Percentiles rank a stretch among this genome's conserved stretches.
Conservation (phyloP, 352 stramenopile species). For the Globisporangium okanoganense region DNA sequence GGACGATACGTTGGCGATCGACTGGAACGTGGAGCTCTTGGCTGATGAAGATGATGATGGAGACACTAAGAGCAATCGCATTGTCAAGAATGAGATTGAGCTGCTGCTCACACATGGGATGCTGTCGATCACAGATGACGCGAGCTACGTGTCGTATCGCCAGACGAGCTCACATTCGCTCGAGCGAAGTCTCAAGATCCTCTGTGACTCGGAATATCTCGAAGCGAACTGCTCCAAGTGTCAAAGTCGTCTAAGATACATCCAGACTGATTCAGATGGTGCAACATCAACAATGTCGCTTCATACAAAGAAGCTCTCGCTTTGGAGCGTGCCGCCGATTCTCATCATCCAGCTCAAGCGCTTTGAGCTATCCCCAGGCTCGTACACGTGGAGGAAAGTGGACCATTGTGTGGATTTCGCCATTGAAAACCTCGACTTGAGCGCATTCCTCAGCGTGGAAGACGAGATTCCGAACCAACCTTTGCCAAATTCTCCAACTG, state of each 20-base stretch:
- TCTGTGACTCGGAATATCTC: slow-evolving; percentile 44
- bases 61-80: neutral
- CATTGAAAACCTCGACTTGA: slow-evolving; percentile 82
- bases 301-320: slow-evolving; percentile 46
- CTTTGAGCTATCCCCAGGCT: slow-evolving; percentile 49
- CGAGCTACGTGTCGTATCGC: slow-evolving; percentile 33
- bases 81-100: slow-evolving; percentile 13
- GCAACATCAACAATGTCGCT: slow-evolving; percentile 4
- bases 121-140: slow-evolving; percentile 27
- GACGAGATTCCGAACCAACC: neutral
- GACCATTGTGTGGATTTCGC: slow-evolving; percentile 91
- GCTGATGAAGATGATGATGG: neutral
- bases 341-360: slow-evolving; percentile 68
- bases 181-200: slow-evolving; percentile 34
- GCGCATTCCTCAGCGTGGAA: slow-evolving; percentile 25
- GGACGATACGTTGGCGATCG: slow-evolving; percentile 61
- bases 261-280: neutral
- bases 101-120: slow-evolving; percentile 19
- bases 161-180: slow-evolving; percentile 26
- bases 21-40: slow-evolving; percentile 37
- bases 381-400: slow-evolving; percentile 73
- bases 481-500: neutral
- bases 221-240: slow-evolving; percentile 44
- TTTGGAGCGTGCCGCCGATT: slow-evolving; percentile 55
- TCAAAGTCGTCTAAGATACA: neutral